Evolutionary conservation across 2,329 filamentous ascomycete genomes (phyloP), one percentile per base, ranked within the genome.

Genomic region (Penicillium sp.): DNA sequence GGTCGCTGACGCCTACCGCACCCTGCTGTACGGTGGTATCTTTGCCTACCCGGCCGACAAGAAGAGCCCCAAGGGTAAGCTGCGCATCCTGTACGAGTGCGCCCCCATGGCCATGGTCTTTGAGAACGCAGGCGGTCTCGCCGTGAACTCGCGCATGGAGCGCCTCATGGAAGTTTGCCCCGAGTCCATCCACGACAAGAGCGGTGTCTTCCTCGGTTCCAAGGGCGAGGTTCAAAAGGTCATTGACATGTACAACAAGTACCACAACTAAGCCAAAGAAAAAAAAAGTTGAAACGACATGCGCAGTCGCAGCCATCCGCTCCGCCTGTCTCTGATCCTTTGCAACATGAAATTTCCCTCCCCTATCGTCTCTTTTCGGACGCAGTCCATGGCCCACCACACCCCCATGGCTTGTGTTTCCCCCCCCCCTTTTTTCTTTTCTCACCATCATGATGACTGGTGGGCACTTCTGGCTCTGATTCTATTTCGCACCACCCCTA

Each of bases 61-160:
- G 78, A 97, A 98, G 84, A 95, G 86, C 66, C 89, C 90, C 56
- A 98, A 97, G 82, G 93, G 93, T 60, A 98, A 98, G 78, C 80
- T 98, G 59, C 82, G 93, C 57, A 98, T 98, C 59, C 70, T 98
- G 62, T 98, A 98, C 73, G 93, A 98, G 76, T 98, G 93, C 68
- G 93, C 93, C 11, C 93, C 93, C 35, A 98, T 98, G 93, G 93
- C 93, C 25, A 87, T 97, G 85, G 82, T 98, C 5, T 97, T 98
- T 70, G 93, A 98, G 74, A 96, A 98, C 73, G 93, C 93, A 62
- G 93, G 93, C 60, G 93, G 93, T 51, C 84, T 94, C 71, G 93
- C 93, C 13, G 76, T 98, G 47, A 85, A 97, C 73, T 90, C 87
- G 73, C 84, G 87, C 48, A 96, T 95, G 90, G 75, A 82, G 58